Percentiles rank a stretch among this genome's conserved stretches.
Conservation (phyloP, 2,329 filamentous ascomycete genomes). For the Colletotrichum sp. region DNA sequence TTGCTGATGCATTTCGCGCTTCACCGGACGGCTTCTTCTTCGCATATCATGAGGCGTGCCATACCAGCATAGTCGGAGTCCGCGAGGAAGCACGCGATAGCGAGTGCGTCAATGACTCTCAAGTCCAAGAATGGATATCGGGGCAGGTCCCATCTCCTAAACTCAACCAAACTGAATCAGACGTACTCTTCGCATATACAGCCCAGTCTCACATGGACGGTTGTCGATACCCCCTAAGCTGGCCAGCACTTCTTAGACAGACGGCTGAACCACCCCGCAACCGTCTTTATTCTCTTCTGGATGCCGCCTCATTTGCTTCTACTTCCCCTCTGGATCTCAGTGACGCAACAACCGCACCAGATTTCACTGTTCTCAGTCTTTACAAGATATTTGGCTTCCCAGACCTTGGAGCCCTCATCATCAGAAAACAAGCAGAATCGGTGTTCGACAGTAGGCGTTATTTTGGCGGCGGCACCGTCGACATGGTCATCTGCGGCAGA, state of each 20-base stretch:
- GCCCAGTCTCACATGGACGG: constrained; percentile 24
- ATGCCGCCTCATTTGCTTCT: constrained; percentile 82
- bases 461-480: constrained; percentile 94
- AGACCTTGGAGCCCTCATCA: constrained; percentile 84
- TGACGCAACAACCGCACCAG: constrained; percentile 66
- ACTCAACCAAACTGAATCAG: constrained; percentile 25
- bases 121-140: constrained; percentile 70
- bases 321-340: constrained; percentile 79
- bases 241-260: constrained; percentile 56
- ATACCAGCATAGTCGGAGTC: constrained; percentile 86
- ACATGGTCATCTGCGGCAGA: constrained; percentile 80
- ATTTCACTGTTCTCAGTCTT: constrained; percentile 87
- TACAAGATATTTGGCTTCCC: constrained; percentile 99
- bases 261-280: neutral
- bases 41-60: constrained; percentile 81
- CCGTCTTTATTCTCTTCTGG: constrained; percentile 11
- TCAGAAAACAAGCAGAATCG: constrained; percentile 72
- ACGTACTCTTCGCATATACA: constrained; percentile 34
- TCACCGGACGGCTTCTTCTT: constrained; percentile 77
- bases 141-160: constrained; percentile 36
- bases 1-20: constrained; percentile 78
- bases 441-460: constrained; percentile 74
- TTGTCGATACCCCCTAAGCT: constrained; percentile 51
- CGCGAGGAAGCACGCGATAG: constrained; percentile 72
- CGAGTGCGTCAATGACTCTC: constrained; percentile 69